These are phyloP conservation scores for Ichthyophthirius multifiliis DNA, from an alignment of 169 alveolate species.

Conservation along the genomic window DNA sequence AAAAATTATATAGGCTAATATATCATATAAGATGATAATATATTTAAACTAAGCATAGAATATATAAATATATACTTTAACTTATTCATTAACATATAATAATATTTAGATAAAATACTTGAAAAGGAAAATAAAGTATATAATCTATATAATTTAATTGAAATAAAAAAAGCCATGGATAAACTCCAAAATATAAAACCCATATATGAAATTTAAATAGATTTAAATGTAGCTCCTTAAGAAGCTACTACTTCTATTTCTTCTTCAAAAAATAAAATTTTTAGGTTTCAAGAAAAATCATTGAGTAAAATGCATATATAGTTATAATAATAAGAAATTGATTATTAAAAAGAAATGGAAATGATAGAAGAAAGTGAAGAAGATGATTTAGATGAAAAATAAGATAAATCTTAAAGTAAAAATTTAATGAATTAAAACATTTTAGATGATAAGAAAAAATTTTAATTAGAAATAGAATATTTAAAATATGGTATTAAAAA, in stretches of 20 bases:
- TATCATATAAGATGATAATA: not conserved
- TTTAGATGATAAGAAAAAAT: not conserved
- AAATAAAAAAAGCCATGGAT: not conserved
- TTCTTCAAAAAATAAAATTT: not conserved
- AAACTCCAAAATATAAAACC: not conserved
- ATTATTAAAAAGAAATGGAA: not conserved
- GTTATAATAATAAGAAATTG: not conserved
- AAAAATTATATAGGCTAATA: not conserved
- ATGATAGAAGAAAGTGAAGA: constrained; percentile 5
- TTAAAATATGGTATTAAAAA: not conserved
- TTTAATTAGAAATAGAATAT: not conserved
- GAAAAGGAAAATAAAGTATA: too few relatives aligned
- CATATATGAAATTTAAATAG: not conserved
- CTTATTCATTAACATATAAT: not conserved
- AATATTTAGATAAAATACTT: not conserved
- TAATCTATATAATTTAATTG: too few relatives aligned
- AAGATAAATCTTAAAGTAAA: not conserved
- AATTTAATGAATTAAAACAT: not conserved
- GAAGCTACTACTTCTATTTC: not conserved
- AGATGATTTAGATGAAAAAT: not conserved
- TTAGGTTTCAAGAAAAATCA: not conserved
- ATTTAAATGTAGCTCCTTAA: not conserved
- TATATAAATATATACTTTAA: not conserved
- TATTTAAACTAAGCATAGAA: not conserved
- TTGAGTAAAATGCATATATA: not conserved